Evolutionary conservation across 257 asterid species (phyloP).

Genomic region (Lavandula angustifolia): DNA sequence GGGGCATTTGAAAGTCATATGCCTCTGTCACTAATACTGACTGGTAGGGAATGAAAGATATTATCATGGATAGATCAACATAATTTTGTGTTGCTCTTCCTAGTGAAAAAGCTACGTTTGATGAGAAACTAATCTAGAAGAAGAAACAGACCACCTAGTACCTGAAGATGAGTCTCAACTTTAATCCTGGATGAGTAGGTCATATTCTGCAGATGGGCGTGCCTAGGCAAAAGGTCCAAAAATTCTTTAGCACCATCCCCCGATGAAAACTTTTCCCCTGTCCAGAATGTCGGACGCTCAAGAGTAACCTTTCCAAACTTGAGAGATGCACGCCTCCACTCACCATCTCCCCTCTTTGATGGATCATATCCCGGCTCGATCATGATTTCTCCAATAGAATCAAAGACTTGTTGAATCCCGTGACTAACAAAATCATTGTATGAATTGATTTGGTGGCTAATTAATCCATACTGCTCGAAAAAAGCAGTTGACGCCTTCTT

Average conservation of each 20-base stretch:
- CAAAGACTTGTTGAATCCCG: conserved; percentile 73
- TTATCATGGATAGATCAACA: not conserved
- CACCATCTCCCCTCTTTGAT: conserved; percentile 73
- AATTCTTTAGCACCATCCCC: conserved; percentile 51
- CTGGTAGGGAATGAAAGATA: not conserved
- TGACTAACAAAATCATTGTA: conserved; percentile 64
- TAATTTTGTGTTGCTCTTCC: not conserved
- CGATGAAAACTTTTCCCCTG: conserved; percentile 58
- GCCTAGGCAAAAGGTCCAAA: conserved; percentile 64
- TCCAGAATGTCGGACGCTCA: conserved; percentile 59
- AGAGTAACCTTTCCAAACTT: conserved; percentile 78
- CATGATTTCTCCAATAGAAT: conserved; percentile 71
- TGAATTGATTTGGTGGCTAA: conserved; percentile 85
- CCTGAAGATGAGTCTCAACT: conserved; percentile 70
- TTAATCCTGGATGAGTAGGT: conserved; percentile 75
- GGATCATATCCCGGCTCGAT: conserved; percentile 85
- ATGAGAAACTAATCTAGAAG: not conserved
- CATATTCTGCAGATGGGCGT: conserved; percentile 94
- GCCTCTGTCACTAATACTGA: not conserved
- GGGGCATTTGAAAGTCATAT: no score
- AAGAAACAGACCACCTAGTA: conserved; percentile 26
- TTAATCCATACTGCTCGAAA: conserved; percentile 71
- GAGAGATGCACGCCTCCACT: conserved; percentile 73
- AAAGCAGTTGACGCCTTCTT: conserved; percentile 67
- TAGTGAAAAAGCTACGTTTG: not conserved